Conservation (phyloP, 192 early-diverging fungal species). For the Backusella macrospora region DNA sequence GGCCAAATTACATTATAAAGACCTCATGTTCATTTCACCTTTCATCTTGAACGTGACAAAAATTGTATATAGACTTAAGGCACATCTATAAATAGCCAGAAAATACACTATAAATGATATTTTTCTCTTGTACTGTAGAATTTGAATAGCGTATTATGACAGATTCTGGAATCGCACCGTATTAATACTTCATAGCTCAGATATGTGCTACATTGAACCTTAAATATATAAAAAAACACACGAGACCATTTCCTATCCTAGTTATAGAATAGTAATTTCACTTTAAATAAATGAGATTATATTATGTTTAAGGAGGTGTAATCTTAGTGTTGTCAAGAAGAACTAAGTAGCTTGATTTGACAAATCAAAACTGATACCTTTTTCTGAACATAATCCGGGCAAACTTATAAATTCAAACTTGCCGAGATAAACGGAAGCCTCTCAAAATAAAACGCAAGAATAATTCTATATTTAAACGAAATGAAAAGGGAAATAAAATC, state of each 20-base stretch:
- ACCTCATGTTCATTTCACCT: not conserved
- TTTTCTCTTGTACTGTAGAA: not conserved
- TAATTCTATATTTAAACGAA: not conserved
- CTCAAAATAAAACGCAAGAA: not conserved
- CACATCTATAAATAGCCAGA: not conserved
- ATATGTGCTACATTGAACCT: not conserved
- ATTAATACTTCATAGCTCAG: conserved; percentile 8
- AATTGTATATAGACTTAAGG: not conserved
- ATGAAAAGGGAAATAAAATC: not conserved
- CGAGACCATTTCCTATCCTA: conserved; percentile 6
- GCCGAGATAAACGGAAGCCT: too few relatives aligned
- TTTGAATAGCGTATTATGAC: not conserved
- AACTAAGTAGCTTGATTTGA: not conserved
- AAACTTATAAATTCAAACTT: too few relatives aligned
- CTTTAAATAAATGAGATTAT: not conserved
- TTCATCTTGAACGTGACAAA: not conserved
- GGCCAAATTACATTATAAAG: not conserved
- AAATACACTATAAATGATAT: conserved; percentile 6
- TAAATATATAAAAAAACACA: conserved; percentile 6
- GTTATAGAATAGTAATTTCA: not conserved
- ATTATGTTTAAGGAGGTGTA: not conserved
- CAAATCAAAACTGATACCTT: not conserved
- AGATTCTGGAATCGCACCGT: not conserved
- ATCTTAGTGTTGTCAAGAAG: not conserved
- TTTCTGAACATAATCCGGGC: not conserved